Evolutionary conservation across 805 yeast species (phyloP).

Genomic region (Komagataella populi): DNA sequence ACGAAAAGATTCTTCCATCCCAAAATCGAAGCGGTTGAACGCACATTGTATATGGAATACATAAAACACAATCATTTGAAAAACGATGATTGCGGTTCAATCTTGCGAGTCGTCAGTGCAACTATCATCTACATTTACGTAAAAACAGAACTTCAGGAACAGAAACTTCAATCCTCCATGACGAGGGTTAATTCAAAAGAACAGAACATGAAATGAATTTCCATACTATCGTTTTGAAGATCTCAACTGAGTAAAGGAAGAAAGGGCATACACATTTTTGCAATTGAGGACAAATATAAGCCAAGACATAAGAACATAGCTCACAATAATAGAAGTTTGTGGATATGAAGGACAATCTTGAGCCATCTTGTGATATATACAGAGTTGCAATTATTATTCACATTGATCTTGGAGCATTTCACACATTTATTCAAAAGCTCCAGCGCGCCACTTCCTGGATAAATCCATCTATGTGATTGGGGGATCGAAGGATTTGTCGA

Average conservation of each 20-base stretch:
- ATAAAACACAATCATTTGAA: too few relatives aligned
- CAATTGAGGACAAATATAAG: conserved; percentile 61
- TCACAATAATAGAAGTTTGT: conserved; percentile 56
- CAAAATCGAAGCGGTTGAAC: too few relatives aligned
- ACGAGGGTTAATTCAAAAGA: too few relatives aligned
- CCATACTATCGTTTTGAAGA: conserved; percentile 52
- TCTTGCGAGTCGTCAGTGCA: too few relatives aligned
- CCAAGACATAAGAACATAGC: conserved; percentile 47
- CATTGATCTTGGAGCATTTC: conserved; percentile 5
- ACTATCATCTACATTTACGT: too few relatives aligned
- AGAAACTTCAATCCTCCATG: too few relatives aligned
- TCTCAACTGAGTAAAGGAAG: conserved; percentile 71
- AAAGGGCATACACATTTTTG: conserved; percentile 53
- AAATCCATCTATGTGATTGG: background rate
- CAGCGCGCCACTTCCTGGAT: background rate
- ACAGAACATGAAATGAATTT: too few relatives aligned
- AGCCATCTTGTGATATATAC: conserved; percentile 42
- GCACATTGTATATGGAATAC: too few relatives aligned
- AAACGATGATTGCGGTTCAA: too few relatives aligned
- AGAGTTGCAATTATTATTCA: background rate
- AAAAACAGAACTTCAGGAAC: too few relatives aligned
- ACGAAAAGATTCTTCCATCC: too few relatives aligned
- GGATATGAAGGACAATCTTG: conserved; percentile 28
- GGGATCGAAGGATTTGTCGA: conserved; percentile 1
- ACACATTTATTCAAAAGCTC: conserved; percentile 18